Conservation (phyloP, 805 yeast species). For the Ogataea nitratoaversa region DNA sequence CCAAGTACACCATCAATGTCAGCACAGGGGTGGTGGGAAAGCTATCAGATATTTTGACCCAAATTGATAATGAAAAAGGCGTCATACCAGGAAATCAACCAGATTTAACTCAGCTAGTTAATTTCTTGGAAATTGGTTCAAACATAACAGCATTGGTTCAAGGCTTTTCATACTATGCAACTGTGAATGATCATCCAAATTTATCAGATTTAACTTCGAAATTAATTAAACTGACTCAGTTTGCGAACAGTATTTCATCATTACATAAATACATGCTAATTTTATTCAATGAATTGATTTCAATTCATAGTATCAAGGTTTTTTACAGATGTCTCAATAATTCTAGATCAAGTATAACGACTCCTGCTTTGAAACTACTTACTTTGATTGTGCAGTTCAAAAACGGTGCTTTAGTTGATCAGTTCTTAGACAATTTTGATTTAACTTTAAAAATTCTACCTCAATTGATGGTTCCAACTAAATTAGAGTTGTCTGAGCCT, state of each 20-base stretch:
- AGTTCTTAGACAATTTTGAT: constrained; percentile 65
- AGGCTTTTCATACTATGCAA: constrained; percentile 39
- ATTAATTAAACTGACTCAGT: constrained; percentile 34
- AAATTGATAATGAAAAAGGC: constrained; percentile 13
- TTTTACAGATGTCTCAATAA: constrained; percentile 65
- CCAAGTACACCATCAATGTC: constrained; percentile 20
- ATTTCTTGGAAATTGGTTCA: constrained; percentile 28
- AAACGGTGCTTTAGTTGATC: constrained; percentile 48
- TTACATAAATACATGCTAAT: constrained; percentile 28
- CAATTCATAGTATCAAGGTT: constrained; percentile 54
- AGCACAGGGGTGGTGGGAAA: constrained; percentile 11
- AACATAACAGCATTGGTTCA: constrained; percentile 33
- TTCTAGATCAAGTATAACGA: constrained; percentile 52
- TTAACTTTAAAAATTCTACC: constrained; percentile 57
- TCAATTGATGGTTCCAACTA: constrained; percentile 53
- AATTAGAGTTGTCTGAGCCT: constrained; percentile 39
- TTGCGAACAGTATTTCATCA: constrained; percentile 15
- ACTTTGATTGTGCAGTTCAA: constrained; percentile 46
- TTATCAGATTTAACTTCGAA: constrained; percentile 42
- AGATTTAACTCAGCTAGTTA: constrained; percentile 16
- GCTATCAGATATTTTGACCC: constrained; percentile 14
- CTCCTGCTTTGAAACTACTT: constrained; percentile 58
- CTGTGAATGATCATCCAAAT: constrained; percentile 48
- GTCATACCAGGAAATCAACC: constrained; percentile 22
- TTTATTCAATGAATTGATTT: constrained; percentile 46